Evolutionary conservation across 2,329 filamentous ascomycete species (phyloP), one percentile per base, ranked within the genome.

Genomic region (Talaromyces sp.): DNA sequence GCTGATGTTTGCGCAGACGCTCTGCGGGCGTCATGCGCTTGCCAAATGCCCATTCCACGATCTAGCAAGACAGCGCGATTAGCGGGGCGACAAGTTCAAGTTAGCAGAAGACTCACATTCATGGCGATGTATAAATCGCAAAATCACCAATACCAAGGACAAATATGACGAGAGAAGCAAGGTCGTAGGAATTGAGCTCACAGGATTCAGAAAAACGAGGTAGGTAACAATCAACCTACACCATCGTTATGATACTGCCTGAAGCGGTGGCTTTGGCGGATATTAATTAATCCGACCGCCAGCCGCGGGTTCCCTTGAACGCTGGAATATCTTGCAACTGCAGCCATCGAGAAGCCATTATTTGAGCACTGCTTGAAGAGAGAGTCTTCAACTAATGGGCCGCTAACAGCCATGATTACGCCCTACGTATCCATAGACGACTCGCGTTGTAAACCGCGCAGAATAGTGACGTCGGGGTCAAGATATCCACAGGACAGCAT

Each of bases 11-110:
- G 66, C 78, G 77, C 62, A 81, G 71, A 64, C 78, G 76, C 70
- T 80, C 78, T 60, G 91, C 91, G 3, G 94, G 93, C 81, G 94
- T 99, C 84, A 97, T 95, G 76, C 94, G 94, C 84, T 97, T 97
- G 65, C 94, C 94, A 72, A 99, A 99, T 39, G 93, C 93, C 92
- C 94, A 99, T 84, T 99, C 94, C 62, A 99, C 84, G 72, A 97
- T 90, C 90, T 97, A 67, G n/a, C 64, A 60, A 63, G 61, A 9
- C 36, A 58, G 57, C 67, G 60, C 65, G 58, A 54, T 60, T 59
- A 61, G 58, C 50, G 61, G 51, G 51, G 25, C 3, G 11, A 17
- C 19, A 31, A 37, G 56, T 48, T n/a, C 10, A 36, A 40, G 8
- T 48, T 28, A 37, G 50, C 21, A 40, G 10, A 8, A 15, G 55